These are phyloP conservation scores for Macrophomina tecta DNA, from an alignment of 2,329 filamentous ascomycete genomes.

Conservation along the genomic window DNA sequence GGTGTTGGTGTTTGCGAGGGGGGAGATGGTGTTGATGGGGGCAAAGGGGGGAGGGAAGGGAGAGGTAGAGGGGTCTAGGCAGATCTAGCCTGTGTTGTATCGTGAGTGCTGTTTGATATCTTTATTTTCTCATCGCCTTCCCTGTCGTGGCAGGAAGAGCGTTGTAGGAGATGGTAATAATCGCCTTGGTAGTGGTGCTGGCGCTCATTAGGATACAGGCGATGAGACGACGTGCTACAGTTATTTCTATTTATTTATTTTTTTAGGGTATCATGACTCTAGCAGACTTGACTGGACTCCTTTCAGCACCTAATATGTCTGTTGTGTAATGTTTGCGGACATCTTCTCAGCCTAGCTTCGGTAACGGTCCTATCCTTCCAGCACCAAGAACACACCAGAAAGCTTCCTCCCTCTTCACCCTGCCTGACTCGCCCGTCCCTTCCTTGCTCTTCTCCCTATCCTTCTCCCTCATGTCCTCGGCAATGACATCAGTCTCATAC, in stretches of 20 bases:
- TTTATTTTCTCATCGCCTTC: background rate
- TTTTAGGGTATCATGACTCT: slow-evolving; percentile 12
- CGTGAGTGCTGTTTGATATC: background rate
- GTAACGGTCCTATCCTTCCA: slow-evolving; percentile 68
- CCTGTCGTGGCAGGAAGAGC: no score
- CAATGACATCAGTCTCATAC: slow-evolving; percentile 76
- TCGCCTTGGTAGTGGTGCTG: background rate
- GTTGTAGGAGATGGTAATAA: background rate
- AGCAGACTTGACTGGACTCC: background rate
- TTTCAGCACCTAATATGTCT: background rate
- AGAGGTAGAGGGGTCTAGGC: background rate
- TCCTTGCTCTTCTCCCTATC: slow-evolving; percentile 29
- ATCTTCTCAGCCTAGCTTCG: slow-evolving; percentile 26
- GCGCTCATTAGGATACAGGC: background rate
- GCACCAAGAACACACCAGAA: slow-evolving; percentile 96
- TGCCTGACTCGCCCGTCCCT: slow-evolving; percentile 54
- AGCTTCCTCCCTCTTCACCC: slow-evolving; percentile 77
- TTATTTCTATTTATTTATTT: slow-evolving; percentile 11
- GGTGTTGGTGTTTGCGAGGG: no score
- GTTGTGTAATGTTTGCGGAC: background rate
- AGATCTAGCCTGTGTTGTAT: background rate
- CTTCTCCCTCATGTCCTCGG: slow-evolving; percentile 56
- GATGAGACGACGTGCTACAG: background rate
- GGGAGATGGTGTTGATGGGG: background rate
- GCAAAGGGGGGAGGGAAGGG: background rate